Conservation (phyloP, 106 monocot genomes). For the Ottelia alismoides region DNA sequence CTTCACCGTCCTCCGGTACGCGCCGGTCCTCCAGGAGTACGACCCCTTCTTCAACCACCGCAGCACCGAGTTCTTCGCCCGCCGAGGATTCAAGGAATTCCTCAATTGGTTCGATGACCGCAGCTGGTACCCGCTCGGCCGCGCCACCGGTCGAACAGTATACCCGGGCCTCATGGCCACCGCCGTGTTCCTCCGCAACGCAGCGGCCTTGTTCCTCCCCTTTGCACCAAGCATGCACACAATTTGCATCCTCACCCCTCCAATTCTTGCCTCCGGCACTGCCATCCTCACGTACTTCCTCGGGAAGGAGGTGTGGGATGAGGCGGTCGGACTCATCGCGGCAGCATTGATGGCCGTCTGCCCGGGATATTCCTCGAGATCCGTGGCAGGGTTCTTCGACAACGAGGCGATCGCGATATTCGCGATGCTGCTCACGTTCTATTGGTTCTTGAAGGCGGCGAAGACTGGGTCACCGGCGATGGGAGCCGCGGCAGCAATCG, state of each 20-base stretch:
- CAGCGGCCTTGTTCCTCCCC: constrained; percentile 11
- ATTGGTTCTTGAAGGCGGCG: constrained; percentile 11
- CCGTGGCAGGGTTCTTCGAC: constrained; percentile 18
- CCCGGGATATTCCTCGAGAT: constrained; percentile 21
- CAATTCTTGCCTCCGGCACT: constrained; percentile 19
- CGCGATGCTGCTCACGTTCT: constrained; percentile 16
- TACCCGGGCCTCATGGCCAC: constrained; percentile 25
- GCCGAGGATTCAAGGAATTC: constrained; percentile 9
- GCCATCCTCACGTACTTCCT: constrained; percentile 11
- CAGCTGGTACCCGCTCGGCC: constrained; percentile 23
- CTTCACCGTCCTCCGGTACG: constrained; percentile 16
- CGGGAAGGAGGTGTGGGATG: constrained; percentile 15
- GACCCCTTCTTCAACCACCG: constrained; percentile 22
- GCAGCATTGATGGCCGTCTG: constrained; percentile 11
- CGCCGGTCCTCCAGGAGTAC: constrained; percentile 21
- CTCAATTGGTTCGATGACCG: constrained; percentile 19
- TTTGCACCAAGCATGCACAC: constrained; percentile 3
- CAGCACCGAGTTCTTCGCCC: constrained; percentile 11
- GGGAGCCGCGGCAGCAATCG: constrained; percentile 7
- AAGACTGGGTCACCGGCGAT: constrained; percentile 14
- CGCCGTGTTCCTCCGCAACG: constrained; percentile 6
- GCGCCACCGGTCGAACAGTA: constrained; percentile 10
- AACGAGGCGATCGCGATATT: constrained; percentile 23
- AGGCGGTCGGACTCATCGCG: constrained; percentile 7
- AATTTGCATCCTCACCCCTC: constrained; percentile 11